These are phyloP conservation scores for Linderina pennispora DNA, from an alignment of 192 early-diverging fungal species.

Conservation along the genomic window DNA sequence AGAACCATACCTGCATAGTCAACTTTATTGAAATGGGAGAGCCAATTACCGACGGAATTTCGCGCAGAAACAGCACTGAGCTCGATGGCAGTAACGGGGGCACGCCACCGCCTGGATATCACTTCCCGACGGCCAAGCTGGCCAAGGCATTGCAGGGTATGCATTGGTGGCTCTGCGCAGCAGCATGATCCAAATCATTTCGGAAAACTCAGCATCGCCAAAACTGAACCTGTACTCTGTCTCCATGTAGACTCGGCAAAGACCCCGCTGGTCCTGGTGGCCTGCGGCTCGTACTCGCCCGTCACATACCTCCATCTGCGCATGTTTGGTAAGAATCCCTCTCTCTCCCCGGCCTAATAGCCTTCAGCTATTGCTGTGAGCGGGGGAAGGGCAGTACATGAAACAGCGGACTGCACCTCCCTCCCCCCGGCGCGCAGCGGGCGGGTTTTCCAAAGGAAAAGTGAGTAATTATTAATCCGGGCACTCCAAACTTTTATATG, in stretches of 20 bases:
- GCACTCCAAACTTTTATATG: neutral
- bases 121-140: constrained; percentile 40
- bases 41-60: constrained; percentile 48
- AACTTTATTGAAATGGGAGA: constrained; percentile 28
- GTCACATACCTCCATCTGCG: constrained; percentile 96
- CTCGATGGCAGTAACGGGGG: constrained; percentile 13
- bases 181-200: neutral
- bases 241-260: constrained; percentile 35
- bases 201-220: neutral
- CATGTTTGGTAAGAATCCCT: constrained; percentile 86
- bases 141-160: constrained; percentile 41
- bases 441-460: no score
- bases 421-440: no score
- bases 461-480: no score
- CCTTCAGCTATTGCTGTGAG: no score
- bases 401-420: neutral
- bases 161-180: neutral
- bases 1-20: no score
- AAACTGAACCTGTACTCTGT: neutral
- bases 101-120: constrained; percentile 45
- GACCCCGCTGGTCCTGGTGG: constrained; percentile 84
- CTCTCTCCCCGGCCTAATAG: no score
- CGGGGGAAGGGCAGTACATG: no score
- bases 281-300: constrained; percentile 96
- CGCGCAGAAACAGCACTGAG: constrained; percentile 16